A percentile compares a stretch with the other conserved stretches of the same genome.
These are phyloP conservation scores for Monosporascus cannonballus DNA, from an alignment of 2,329 filamentous ascomycete genomes.

Conservation along the genomic window DNA sequence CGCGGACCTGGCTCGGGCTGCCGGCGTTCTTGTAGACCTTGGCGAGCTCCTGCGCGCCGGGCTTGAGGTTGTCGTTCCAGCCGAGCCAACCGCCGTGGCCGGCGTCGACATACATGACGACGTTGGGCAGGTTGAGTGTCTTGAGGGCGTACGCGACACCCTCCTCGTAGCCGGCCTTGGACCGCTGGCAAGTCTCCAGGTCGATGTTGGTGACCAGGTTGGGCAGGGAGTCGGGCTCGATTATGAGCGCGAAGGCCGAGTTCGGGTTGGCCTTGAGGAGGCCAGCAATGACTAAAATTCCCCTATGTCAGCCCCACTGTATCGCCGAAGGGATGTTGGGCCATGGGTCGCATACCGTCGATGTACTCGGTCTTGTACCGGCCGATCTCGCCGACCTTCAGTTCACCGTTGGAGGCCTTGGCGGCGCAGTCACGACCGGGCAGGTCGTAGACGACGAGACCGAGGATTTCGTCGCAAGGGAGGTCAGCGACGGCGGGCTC, in stretches of 20 bases:
- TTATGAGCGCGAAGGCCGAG: conserved; percentile 38
- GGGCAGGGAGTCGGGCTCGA: conserved; percentile 53
- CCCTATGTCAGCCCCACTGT: background rate
- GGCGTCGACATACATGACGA: conserved; percentile 54
- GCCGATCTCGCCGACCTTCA: conserved; percentile 41
- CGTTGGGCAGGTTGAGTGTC: conserved; percentile 50
- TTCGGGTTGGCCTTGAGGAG: conserved; percentile 41
- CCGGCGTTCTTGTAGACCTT: conserved; percentile 47
- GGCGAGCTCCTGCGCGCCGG: conserved; percentile 43
- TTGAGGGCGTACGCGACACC: conserved; percentile 47
- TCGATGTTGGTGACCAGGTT: conserved; percentile 54
- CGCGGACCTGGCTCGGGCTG: conserved; percentile 45
- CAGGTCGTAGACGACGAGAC: conserved; percentile 52
- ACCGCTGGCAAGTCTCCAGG: conserved; percentile 42
- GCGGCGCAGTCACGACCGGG: conserved; percentile 55
- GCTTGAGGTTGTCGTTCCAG: conserved; percentile 49
- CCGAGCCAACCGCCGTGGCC: conserved; percentile 56
- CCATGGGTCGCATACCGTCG: conserved; percentile 28
- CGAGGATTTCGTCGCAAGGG: conserved; percentile 32
- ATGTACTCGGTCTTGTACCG: conserved; percentile 51
- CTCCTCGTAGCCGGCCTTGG: conserved; percentile 42
- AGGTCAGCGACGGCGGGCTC: conserved; percentile 40
- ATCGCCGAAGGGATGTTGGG: background rate
- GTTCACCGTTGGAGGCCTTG: conserved; percentile 53
- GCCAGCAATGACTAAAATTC: conserved; percentile 30